Evolutionary conservation across 495 filamentous ascomycete genomes (phyloP), one percentile per base, ranked within the genome.

Genomic region (Penicillium coffeae): DNA sequence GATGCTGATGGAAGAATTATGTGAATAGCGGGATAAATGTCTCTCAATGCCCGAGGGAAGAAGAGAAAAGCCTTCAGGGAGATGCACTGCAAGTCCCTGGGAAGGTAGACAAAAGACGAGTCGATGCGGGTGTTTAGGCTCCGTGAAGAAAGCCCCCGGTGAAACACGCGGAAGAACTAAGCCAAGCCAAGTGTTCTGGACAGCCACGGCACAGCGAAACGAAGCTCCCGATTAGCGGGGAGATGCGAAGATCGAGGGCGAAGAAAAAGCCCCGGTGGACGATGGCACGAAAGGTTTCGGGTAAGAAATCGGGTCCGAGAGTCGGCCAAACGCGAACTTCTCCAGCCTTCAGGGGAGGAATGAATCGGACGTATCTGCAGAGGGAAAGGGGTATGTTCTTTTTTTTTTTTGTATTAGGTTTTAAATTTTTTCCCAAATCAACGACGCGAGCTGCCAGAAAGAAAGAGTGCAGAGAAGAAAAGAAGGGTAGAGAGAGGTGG

Each of bases 11-110:
- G 25, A 40, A 32, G 21, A 50, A 63, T 62, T 61, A 63, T 45
- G 48, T 21, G 42, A 50, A 44, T 56, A 62, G 38, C 42, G 37
- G 54, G 40, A 34, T 38, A 38, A 51, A 40, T 15, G 41, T 40
- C 45, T 51, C 50, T 43, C 33, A 50, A 30, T 30, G 25, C 25
- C 25, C 25, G 4, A n/a, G 44, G 38, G 35, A 38, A 40, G 30
- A 54, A 51, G 47, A n/a, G 54, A 57, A 50, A 55, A 55, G 51
- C 27, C 42, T 27, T 36, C 48, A 42, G 54, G 65, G 69, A 64
- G 57, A 65, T 75, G 72, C 72, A 67, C 72, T 73, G 71, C 72
- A 75, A 64, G 54, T 60, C 66, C 69, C 60, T 33, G 25, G 22
- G 19, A 16, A 43, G 34, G 32, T 34, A 19, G 34, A 45, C 9